Base-by-base conservation (phyloP, 441 rosid genomes). In the Syzygium syzygioides region DNA sequence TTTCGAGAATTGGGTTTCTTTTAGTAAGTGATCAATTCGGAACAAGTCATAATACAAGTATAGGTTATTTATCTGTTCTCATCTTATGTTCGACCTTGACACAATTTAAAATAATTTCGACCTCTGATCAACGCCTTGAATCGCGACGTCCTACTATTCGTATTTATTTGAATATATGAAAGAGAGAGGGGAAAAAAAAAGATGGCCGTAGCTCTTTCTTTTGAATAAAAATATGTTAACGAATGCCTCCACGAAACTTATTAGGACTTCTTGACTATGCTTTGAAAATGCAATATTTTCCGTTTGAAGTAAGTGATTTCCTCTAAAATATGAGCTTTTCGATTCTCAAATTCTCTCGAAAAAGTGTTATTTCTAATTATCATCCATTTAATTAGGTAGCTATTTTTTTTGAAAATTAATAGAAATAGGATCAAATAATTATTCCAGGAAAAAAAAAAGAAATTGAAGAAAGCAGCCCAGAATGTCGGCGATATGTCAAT, bases 1-100 rank as follows among this genome's bases (percentile, higher is more conserved):
- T 66, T 4, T 68, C 26, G 0, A 68, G 8, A 18, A 11, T 18
- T 32, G 6, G 14, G 1, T 18, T 32, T 66, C 34, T 32, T 32
- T 18, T 2, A 19, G 5, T 32, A 9, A 32, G 14, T 9, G 79
- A 34, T 32, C 14, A 10, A 0, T 0, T 2, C 0, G 45, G 4
- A 68, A 9, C 8, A 68, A 19, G 4, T 68, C 2, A 0, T 60
- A 28, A 28, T 28, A 34, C 48, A 9, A 0, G 26, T 18, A 34
- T 9, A 32, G 4, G 0, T 68, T 9, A 0, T 66, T 7, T 0
- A 9, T 66, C 14, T 14, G 14, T 66, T 9, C 19, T 9, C 45
- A 32, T 32, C 19, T 32, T 66, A 32, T 2, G 45, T 2, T 32
- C 4, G 1, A 66, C 9, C 19, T 32, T 0, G 32, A 32, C 34